A percentile compares a stretch with the other conserved stretches of the same genome.
These are phyloP conservation scores for Lasiosphaeriaceae sp. DNA, from an alignment of 495 filamentous ascomycete species.

Conservation along the genomic window DNA sequence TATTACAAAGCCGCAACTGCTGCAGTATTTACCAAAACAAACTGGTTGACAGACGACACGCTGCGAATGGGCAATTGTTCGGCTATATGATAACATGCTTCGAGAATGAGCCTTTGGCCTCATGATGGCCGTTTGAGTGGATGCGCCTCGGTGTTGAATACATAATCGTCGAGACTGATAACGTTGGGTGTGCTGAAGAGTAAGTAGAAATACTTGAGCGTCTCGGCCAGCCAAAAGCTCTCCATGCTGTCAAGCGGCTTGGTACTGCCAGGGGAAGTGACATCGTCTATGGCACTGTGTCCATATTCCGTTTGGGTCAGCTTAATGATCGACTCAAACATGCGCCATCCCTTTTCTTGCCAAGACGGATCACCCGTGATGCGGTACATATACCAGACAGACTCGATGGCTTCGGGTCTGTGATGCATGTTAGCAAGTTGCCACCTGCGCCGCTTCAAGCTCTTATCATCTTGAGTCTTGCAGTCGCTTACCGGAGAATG, in stretches of 20 bases:
- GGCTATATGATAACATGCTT: too few species aligned
- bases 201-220: slow-evolving; percentile 91
- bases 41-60: too few species aligned
- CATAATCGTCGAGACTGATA: slow-evolving; percentile 81
- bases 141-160: slow-evolving; percentile 65
- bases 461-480: background rate
- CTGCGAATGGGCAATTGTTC: too few species aligned
- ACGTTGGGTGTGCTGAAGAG: slow-evolving; percentile 71
- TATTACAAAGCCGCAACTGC: too few species aligned
- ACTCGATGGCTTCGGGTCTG: slow-evolving; percentile 91
- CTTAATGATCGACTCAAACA: slow-evolving; percentile 73
- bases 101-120: too few species aligned
- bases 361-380: slow-evolving; percentile 76
- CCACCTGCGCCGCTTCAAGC: background rate
- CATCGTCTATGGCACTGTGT: slow-evolving; percentile 71
- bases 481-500: slow-evolving; percentile 61
- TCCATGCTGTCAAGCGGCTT: slow-evolving; percentile 50
- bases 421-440: background rate
- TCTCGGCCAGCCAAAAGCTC: slow-evolving; percentile 72
- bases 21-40: too few species aligned
- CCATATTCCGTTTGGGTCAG: slow-evolving; percentile 63
- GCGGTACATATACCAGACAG: slow-evolving; percentile 93
- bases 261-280: slow-evolving; percentile 29
- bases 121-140: slow-evolving; percentile 49
- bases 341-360: slow-evolving; percentile 85